Evolutionary conservation across 371 early-diverging fungal species (phyloP).

Genomic region (Mucor irregularis): DNA sequence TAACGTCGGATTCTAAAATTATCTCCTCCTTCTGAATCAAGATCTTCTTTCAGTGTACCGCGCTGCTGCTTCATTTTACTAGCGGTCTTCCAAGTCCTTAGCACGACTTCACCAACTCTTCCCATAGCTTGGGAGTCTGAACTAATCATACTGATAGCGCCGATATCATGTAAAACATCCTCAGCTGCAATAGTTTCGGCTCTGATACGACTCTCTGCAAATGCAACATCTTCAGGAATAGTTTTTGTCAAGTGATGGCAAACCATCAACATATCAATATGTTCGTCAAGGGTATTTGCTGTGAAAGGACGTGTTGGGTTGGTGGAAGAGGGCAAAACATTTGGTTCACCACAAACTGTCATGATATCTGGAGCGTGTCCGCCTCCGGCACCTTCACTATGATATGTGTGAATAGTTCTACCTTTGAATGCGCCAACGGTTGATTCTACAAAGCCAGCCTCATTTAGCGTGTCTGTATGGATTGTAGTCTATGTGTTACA

Average conservation of each 20-base stretch:
- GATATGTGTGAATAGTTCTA: conserved; percentile 93
- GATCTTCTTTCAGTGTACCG: conserved; percentile 63
- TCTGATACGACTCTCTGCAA: conserved; percentile 94
- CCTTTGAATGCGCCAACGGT: conserved; percentile 86
- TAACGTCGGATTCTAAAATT: conserved; percentile 84
- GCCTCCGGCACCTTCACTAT: conserved; percentile 96
- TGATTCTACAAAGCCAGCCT: conserved; percentile 92
- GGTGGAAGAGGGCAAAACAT: conserved; percentile 90
- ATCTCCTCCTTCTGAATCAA: conserved; percentile 56
- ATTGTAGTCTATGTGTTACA: conserved; percentile 63
- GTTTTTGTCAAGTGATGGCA: conserved; percentile 92
- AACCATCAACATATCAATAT: conserved; percentile 97
- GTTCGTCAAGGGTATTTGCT: conserved; percentile 93
- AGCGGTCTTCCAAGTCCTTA: conserved; percentile 93
- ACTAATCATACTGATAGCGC: conserved; percentile 90
- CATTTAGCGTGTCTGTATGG: conserved; percentile 95
- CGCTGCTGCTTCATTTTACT: conserved; percentile 89
- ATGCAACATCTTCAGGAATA: conserved; percentile 95
- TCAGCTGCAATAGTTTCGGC: conserved; percentile 96
- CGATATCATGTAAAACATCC: conserved; percentile 90
- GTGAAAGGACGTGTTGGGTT: conserved; percentile 94
- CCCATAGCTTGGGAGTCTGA: conserved; percentile 96
- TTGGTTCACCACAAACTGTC: conserved; percentile 76
- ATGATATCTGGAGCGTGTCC: conserved; percentile 93
- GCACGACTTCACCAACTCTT: conserved; percentile 87